Evolutionary conservation across 768 basidiomycete genomes (phyloP).

Genomic region (Russula ochroleuca): DNA sequence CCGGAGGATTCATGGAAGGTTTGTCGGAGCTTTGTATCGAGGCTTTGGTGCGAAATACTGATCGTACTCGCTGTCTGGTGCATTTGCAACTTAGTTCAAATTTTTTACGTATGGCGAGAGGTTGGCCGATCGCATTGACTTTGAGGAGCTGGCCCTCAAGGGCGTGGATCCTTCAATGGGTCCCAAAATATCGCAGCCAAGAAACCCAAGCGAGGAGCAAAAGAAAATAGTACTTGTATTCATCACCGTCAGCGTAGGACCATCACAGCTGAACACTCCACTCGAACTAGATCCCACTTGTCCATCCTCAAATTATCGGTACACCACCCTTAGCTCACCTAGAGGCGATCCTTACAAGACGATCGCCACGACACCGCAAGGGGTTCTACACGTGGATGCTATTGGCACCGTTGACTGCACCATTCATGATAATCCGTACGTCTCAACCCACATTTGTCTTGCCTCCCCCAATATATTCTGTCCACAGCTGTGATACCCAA

Average conservation of each 20-base stretch:
- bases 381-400: slow-evolving; percentile 65
- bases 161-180: slow-evolving; percentile 65
- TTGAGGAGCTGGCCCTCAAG: slow-evolving; percentile 76
- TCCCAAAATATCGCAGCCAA: slow-evolving; percentile 36
- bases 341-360: slow-evolving; percentile 45
- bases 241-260: neutral
- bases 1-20: slow-evolving; percentile 70
- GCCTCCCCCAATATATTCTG: neutral
- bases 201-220: slow-evolving; percentile 22
- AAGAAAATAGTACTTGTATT: slow-evolving; percentile 19
- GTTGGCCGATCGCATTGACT: slow-evolving; percentile 66
- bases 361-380: slow-evolving; percentile 59
- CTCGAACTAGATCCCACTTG: slow-evolving; percentile 47
- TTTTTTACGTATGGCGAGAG: slow-evolving; percentile 62
- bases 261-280: neutral
- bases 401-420: slow-evolving; percentile 67
- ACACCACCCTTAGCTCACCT: slow-evolving; percentile 45
- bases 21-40: slow-evolving; percentile 1
- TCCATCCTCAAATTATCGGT: slow-evolving; percentile 47
- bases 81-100: slow-evolving; percentile 44
- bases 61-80: neutral
- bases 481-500: slow-evolving; percentile 71
- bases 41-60: neutral
- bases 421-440: slow-evolving; percentile 74
- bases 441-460: slow-evolving; percentile 4